phyloP scores from a whole-genome alignment of 1,284 basidiomycete species.

The Exobasidium cylindrosporum region DNA sequence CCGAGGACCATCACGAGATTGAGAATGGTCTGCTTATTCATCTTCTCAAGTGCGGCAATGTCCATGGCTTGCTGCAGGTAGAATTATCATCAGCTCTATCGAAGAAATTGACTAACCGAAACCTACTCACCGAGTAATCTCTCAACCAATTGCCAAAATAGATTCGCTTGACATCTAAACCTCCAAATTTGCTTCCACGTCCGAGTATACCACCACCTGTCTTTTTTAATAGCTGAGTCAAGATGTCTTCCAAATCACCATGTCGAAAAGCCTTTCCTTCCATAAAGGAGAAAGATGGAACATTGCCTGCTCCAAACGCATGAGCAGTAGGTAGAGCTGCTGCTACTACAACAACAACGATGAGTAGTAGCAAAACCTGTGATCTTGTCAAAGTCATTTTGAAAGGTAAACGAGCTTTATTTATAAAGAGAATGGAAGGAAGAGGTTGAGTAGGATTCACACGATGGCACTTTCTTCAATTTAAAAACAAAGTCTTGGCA shows the following conservation, averaged over 20 bases:
- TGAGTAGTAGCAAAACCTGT: not conserved
- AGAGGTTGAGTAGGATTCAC: too few relatives aligned
- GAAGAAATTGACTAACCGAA: slow-evolving; percentile 9
- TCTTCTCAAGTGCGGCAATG: slow-evolving; percentile 64
- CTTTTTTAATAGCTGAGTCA: slow-evolving; percentile 42
- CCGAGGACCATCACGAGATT: slow-evolving; percentile 71
- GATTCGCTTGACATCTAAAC: slow-evolving; percentile 50
- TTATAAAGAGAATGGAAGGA: too few relatives aligned
- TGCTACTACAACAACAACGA: not conserved
- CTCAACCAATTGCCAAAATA: slow-evolving; percentile 51
- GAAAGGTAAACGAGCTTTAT: too few relatives aligned
- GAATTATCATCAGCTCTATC: slow-evolving; percentile 23
- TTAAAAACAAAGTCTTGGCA: too few relatives aligned
- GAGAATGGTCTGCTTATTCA: slow-evolving; percentile 68
- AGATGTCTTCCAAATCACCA: slow-evolving; percentile 45
- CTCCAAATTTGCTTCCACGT: slow-evolving; percentile 42
- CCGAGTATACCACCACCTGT: slow-evolving; percentile 28
- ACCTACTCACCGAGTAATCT: slow-evolving; percentile 17
- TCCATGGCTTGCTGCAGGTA: slow-evolving; percentile 44
- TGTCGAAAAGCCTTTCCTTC: slow-evolving; percentile 48
- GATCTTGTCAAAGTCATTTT: not conserved
- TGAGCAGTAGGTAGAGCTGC: slow-evolving; percentile 21
- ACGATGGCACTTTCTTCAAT: too few relatives aligned
- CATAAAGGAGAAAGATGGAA: slow-evolving; percentile 40
- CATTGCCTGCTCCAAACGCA: slow-evolving; percentile 48